A percentile compares a stretch with the other conserved stretches of the same genome.
Conservation (phyloP, 495 filamentous ascomycete genomes). For the Annulohypoxylon bovei region DNA sequence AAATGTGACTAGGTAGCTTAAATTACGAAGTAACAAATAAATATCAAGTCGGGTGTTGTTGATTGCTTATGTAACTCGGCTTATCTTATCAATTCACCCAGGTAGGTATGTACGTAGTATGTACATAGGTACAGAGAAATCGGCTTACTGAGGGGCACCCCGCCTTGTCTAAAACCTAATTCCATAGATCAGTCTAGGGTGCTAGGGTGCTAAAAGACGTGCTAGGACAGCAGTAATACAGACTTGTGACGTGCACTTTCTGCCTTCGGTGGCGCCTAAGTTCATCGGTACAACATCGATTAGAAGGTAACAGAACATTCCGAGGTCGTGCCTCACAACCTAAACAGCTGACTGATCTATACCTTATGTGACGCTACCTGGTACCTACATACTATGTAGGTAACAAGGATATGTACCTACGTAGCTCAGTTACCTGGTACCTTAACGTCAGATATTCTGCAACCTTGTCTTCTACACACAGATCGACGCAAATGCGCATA, state of each 20-base stretch:
- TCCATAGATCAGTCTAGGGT: background rate
- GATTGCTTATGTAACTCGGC: background rate
- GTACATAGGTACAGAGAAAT: background rate
- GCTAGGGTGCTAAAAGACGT: slow-evolving; percentile 11
- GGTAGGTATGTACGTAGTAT: background rate
- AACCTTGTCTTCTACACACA: background rate
- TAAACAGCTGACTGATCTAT: slow-evolving; percentile 9
- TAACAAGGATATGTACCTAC: background rate
- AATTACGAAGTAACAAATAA: background rate
- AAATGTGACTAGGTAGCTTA: background rate
- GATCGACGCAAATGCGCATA: slow-evolving; percentile 40
- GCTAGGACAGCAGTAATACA: background rate
- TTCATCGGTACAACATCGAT: too few relatives aligned
- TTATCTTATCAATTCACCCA: slow-evolving; percentile 17
- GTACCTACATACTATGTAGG: background rate
- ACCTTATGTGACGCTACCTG: background rate
- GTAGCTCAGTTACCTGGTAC: background rate
- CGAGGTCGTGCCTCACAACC: slow-evolving; percentile 6
- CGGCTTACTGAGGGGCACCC: slow-evolving; percentile 20
- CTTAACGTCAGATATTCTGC: background rate
- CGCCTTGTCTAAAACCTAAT: background rate
- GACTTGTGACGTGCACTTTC: slow-evolving; percentile 32
- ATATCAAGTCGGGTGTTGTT: background rate
- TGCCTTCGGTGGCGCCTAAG: slow-evolving; percentile 1
- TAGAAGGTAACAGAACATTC: slow-evolving; percentile 9